Evolutionary conservation across 108 stramenopile species (phyloP).

Genomic region (Epipyxis sp.): DNA sequence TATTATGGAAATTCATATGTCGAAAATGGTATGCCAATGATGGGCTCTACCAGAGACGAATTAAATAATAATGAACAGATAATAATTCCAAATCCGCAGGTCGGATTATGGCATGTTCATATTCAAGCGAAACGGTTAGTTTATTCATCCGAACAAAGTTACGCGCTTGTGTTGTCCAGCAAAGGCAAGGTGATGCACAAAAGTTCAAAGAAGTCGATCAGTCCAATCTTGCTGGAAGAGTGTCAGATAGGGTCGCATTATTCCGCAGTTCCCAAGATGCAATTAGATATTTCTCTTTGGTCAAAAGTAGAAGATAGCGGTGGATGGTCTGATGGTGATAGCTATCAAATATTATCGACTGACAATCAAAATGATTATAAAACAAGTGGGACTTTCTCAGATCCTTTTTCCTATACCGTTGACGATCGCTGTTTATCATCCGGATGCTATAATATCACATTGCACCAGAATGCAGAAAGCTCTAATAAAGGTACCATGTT

Average conservation of each 20-base stretch:
- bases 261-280: not conserved
- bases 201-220: not conserved
- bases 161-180: not conserved
- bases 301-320: not conserved
- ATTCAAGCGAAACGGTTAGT: constrained; percentile 4
- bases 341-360: not conserved
- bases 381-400: not conserved
- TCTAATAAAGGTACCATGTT: not conserved
- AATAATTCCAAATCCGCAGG: not conserved
- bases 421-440: not conserved
- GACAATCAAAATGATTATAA: too few species aligned
- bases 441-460: not conserved
- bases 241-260: not conserved
- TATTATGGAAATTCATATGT: constrained; percentile 53
- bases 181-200: not conserved
- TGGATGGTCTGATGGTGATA: not conserved
- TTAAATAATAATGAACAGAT: constrained; percentile 21
- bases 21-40: not conserved
- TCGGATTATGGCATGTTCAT: constrained; percentile 1
- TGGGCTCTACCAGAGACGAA: not conserved
- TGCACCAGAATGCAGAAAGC: not conserved
- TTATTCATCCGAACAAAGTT: not conserved
- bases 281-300: not conserved
- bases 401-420: not conserved
- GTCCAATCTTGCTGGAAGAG: not conserved